A percentile compares a stretch with the other conserved stretches of the same genome.
Conservation (phyloP, 2,329 filamentous ascomycete genomes). For the Penicillium sp. region DNA sequence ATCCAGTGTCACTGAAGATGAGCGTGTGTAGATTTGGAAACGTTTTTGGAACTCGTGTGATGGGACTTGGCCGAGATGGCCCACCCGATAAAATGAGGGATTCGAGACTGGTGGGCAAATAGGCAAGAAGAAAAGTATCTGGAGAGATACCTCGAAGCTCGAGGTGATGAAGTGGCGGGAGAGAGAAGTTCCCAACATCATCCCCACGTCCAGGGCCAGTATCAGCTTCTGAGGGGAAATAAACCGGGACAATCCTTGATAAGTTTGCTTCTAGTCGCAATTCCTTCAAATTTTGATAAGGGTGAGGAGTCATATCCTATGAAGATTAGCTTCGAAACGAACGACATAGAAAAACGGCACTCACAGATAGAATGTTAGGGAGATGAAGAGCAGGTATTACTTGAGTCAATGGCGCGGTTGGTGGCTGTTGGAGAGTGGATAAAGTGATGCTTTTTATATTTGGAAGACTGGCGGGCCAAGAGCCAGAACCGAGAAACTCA, state of each 20-base stretch:
- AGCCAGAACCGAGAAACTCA: background rate
- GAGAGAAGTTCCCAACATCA: conserved; percentile 7
- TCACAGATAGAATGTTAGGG: conserved; percentile 6
- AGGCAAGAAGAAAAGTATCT: conserved; percentile 18
- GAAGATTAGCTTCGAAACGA: background rate
- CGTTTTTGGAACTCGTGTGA: background rate
- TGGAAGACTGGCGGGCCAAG: conserved; percentile 27
- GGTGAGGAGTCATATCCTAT: conserved; percentile 9
- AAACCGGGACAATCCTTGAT: conserved; percentile 14
- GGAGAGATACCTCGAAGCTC: conserved; percentile 27
- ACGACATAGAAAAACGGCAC: background rate
- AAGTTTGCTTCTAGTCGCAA: conserved; percentile 33
- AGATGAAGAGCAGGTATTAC: conserved; percentile 6
- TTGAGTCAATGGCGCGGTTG: background rate
- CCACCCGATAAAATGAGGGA: conserved; percentile 30
- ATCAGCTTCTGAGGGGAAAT: conserved; percentile 3
- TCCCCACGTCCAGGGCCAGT: background rate
- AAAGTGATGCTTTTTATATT: conserved; percentile 33
- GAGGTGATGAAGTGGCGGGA: conserved; percentile 27
- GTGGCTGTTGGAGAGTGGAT: background rate
- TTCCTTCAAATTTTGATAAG: conserved; percentile 34
- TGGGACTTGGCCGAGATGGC: conserved; percentile 7
- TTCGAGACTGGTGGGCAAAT: conserved; percentile 31
- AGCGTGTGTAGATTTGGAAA: conserved; percentile 29
- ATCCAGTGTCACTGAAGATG: conserved; percentile 28